phyloP scores from a whole-genome alignment of 2,329 filamentous ascomycete species.

The Alternaria incomplexa region DNA sequence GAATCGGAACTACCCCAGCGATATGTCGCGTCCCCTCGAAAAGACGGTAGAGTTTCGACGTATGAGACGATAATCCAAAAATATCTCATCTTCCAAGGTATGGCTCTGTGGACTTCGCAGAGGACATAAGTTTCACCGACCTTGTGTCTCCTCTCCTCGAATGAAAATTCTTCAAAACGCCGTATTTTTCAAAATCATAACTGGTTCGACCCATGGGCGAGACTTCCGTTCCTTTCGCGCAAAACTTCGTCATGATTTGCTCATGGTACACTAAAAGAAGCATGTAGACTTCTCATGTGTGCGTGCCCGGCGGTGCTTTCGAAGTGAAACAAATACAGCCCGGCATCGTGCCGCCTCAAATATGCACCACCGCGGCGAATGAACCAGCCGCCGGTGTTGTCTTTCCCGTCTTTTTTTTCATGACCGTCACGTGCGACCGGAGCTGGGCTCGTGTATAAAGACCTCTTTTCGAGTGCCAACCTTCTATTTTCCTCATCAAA shows the following conservation, averaged over 20 bases:
- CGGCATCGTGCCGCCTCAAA: background rate
- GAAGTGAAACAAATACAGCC: too few relatives aligned
- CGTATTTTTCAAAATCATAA: background rate
- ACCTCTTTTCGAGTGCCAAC: background rate
- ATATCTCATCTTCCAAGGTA: background rate
- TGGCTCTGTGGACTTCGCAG: background rate
- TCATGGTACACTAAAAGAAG: background rate
- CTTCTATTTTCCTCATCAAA: background rate
- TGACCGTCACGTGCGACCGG: background rate
- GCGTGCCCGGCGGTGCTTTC: too few relatives aligned
- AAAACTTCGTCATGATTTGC: rapidly evolving
- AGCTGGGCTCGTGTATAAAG: background rate
- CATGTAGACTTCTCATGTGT: background rate
- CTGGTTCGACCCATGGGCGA: background rate
- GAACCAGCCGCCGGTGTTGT: background rate
- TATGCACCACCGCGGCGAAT: background rate
- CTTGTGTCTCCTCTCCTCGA: background rate
- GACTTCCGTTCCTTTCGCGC: background rate
- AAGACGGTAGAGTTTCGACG: background rate
- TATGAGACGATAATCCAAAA: background rate
- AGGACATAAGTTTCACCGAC: rapidly evolving
- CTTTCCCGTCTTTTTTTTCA: background rate
- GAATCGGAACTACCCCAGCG: background rate
- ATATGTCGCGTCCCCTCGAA: background rate
- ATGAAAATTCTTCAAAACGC: background rate